phyloP scores from a whole-genome alignment of 2,329 filamentous ascomycete genomes.

The Talaromyces sp. region DNA sequence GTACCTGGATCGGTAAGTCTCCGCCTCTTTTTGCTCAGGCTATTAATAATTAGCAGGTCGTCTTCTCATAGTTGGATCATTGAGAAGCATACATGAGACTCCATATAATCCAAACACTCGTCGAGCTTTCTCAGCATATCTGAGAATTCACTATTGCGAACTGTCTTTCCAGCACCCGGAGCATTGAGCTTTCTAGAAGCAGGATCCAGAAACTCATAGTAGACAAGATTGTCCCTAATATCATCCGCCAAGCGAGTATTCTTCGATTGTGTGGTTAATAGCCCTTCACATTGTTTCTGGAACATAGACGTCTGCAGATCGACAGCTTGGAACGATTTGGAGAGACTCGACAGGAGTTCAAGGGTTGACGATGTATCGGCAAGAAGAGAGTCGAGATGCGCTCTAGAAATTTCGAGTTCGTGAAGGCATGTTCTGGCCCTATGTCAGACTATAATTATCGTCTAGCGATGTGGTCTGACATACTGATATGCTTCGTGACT shows the following conservation, averaged over 20 bases:
- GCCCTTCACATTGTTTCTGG: constrained; percentile 84
- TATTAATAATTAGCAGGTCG: constrained; percentile 34
- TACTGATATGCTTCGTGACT: constrained; percentile 85
- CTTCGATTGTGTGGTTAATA: constrained; percentile 77
- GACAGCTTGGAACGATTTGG: constrained; percentile 81
- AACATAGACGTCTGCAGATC: constrained; percentile 91
- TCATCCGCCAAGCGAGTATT: constrained; percentile 77
- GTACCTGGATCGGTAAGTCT: constrained; percentile 84
- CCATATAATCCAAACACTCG: constrained; percentile 90
- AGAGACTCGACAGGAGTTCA: constrained; percentile 72
- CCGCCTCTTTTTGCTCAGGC: constrained; percentile 81
- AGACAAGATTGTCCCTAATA: constrained; percentile 85
- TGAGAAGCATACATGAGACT: constrained; percentile 65
- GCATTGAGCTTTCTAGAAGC: constrained; percentile 89
- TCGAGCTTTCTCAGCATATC: constrained; percentile 87
- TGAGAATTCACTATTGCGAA: constrained; percentile 79
- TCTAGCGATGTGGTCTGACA: constrained; percentile 30
- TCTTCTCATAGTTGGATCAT: not conserved
- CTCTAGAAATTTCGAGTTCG: constrained; percentile 75
- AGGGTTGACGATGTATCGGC: constrained; percentile 74
- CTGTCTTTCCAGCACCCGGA: constrained; percentile 80
- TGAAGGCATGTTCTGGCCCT: constrained; percentile 67
- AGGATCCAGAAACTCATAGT: constrained; percentile 90
- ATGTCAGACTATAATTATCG: constrained; percentile 5
- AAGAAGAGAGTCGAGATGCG: constrained; percentile 77